Evolutionary conservation across 495 filamentous ascomycete genomes (phyloP).

Genomic region (Acidiella bohemica): DNA sequence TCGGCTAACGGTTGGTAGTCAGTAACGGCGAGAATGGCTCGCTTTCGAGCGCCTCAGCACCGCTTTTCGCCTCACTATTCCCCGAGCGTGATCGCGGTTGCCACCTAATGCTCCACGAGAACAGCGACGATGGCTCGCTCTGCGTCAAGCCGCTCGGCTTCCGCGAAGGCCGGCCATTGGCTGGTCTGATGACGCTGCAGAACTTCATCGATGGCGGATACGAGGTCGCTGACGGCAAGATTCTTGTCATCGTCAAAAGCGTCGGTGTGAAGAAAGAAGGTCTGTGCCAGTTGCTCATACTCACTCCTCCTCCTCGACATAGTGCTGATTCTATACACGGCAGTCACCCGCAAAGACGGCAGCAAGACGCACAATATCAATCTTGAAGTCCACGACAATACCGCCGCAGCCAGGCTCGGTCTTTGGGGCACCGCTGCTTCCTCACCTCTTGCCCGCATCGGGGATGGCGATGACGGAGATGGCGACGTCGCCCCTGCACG

Average conservation of each 20-base stretch:
- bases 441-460: conserved; percentile 25
- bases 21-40: conserved; percentile 25
- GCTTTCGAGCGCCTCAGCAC: conserved; percentile 24
- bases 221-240: conserved; percentile 34
- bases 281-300: conserved; percentile 5
- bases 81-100: conserved; percentile 38
- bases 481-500: conserved; percentile 6
- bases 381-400: conserved; percentile 48
- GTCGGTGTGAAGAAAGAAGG: conserved; percentile 37
- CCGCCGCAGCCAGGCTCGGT: conserved; percentile 37
- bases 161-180: conserved; percentile 25
- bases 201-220: conserved; percentile 40
- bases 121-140: conserved; percentile 30
- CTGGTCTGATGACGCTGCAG: conserved; percentile 41
- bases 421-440: conserved; percentile 39
- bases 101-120: conserved; percentile 40
- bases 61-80: conserved; percentile 36
- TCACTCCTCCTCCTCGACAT: background rate
- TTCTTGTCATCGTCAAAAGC: conserved; percentile 45
- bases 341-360: conserved; percentile 37
- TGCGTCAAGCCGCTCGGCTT: conserved; percentile 37
- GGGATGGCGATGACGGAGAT: conserved; percentile 33
- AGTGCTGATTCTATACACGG: no score
- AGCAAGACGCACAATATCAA: conserved; percentile 35
- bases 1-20: conserved; percentile 4